Conservation (phyloP, 2,329 filamentous ascomycete species). For the Aspergillus neoniger region DNA sequence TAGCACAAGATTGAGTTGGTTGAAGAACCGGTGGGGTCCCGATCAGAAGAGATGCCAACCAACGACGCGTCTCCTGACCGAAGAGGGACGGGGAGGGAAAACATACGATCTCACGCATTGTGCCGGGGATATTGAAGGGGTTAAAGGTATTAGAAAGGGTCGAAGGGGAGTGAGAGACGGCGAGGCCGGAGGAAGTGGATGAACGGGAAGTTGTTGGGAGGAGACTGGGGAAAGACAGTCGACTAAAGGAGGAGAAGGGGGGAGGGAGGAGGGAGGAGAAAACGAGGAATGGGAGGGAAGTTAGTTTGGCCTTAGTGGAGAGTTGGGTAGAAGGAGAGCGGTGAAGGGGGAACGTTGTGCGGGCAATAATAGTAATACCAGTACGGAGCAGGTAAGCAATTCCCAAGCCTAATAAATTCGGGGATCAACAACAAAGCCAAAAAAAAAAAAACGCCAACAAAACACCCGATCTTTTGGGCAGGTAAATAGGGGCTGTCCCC, state of each 20-base stretch:
- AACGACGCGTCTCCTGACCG: constrained; percentile 39
- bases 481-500: constrained; percentile 25
- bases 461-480: constrained; percentile 14
- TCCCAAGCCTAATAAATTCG: constrained; percentile 15
- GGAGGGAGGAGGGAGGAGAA: constrained; percentile 23
- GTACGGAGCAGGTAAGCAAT: too few relatives aligned
- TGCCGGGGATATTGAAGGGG: constrained; percentile 43
- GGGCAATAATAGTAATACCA: constrained; percentile 20
- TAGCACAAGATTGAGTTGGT: constrained; percentile 29
- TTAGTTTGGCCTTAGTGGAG: constrained; percentile 14
- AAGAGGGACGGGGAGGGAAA: constrained; percentile 16
- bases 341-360: constrained; percentile 23
- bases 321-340: constrained; percentile 31
- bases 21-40: constrained; percentile 35
- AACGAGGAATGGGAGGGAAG: constrained; percentile 26
- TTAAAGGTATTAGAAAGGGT: constrained; percentile 11
- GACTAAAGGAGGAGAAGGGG: constrained; percentile 21
- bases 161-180: constrained; percentile 18
- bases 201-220: constrained; percentile 13
- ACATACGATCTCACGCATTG: constrained; percentile 75
- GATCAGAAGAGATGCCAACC: constrained; percentile 33
- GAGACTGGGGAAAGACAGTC: constrained; percentile 17
- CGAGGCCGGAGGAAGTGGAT: constrained; percentile 15
- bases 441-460: constrained; percentile 9
- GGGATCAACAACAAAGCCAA: constrained; percentile 21